Conservation (phyloP, 768 basidiomycete genomes). For the Plicaturopsis crispa region DNA sequence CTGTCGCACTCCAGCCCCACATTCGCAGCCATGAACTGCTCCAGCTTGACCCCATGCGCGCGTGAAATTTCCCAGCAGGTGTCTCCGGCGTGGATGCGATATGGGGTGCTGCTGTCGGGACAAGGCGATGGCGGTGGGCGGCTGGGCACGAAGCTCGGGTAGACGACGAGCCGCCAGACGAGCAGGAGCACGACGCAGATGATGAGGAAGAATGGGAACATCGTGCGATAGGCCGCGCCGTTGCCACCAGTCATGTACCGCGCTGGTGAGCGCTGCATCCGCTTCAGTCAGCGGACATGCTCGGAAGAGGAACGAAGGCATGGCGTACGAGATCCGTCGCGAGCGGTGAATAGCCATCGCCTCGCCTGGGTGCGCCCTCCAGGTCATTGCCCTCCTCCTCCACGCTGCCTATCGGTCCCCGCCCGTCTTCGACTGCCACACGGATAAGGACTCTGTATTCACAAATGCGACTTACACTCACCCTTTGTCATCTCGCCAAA, state of each 20-base stretch:
- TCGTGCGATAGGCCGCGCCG: conserved; percentile 44
- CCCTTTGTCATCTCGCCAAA: conserved; percentile 45
- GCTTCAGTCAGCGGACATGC: too few relatives aligned
- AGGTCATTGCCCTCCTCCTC: conserved; percentile 38
- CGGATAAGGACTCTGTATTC: too few relatives aligned
- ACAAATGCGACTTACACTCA: conserved; percentile 13
- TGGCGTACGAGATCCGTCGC: conserved; percentile 40
- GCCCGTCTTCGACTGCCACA: too few relatives aligned
- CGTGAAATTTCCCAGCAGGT: conserved; percentile 52
- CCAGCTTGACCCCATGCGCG: neutral
- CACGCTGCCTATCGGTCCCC: too few relatives aligned
- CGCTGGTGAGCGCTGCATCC: neutral
- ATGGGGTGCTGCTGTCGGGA: conserved; percentile 29
- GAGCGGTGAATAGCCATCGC: conserved; percentile 52
- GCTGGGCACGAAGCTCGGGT: conserved; percentile 30
- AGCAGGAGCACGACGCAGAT: conserved; percentile 56
- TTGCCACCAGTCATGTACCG: conserved; percentile 11
- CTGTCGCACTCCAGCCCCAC: neutral
- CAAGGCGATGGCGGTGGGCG: conserved; percentile 15
- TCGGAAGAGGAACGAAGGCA: neutral
- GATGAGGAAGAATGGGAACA: conserved; percentile 70
- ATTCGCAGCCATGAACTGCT: neutral
- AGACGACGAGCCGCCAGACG: conserved; percentile 51
- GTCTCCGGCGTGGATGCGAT: conserved; percentile 51
- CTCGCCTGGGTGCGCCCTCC: conserved; percentile 46